These are phyloP conservation scores for Euptelea pleiosperma DNA, from an alignment of 164 flowering plant species.

Conservation along the genomic window DNA sequence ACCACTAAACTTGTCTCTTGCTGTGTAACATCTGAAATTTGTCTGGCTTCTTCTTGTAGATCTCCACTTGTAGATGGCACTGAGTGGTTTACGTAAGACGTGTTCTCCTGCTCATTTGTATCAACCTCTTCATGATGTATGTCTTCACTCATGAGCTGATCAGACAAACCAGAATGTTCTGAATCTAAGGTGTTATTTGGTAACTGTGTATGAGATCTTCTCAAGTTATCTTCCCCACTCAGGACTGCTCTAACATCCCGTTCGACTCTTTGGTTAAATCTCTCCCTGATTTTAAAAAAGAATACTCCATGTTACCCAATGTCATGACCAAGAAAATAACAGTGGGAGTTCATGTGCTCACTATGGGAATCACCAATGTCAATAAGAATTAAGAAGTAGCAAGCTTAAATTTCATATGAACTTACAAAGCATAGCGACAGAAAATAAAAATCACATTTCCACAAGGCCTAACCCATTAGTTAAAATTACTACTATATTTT, in stretches of 20 bases:
- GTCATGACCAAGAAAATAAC: neutral
- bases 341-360: neutral
- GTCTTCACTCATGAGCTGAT: slow-evolving; percentile 12
- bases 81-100: slow-evolving; percentile 4
- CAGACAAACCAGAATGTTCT: slow-evolving; percentile 11
- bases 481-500: no score
- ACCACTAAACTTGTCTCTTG: slow-evolving; percentile 14
- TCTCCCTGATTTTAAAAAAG: slow-evolving; percentile 39
- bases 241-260: slow-evolving; percentile 4
- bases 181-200: slow-evolving; percentile 7
- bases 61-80: slow-evolving; percentile 21
- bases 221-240: slow-evolving; percentile 14
- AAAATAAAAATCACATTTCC: no score
- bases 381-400: no score
- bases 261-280: slow-evolving; percentile 30
- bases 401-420: no score
- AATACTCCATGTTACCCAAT: neutral
- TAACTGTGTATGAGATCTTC: slow-evolving; percentile 11
- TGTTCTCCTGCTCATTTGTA: slow-evolving; percentile 16
- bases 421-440: no score
- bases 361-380: neutral
- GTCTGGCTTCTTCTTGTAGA: slow-evolving; percentile 23
- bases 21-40: slow-evolving; percentile 7
- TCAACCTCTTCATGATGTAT: slow-evolving; percentile 13
- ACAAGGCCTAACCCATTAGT: no score